Evolutionary conservation across 768 basidiomycete species (phyloP).

Genomic region (Rhodotorula graminis): DNA sequence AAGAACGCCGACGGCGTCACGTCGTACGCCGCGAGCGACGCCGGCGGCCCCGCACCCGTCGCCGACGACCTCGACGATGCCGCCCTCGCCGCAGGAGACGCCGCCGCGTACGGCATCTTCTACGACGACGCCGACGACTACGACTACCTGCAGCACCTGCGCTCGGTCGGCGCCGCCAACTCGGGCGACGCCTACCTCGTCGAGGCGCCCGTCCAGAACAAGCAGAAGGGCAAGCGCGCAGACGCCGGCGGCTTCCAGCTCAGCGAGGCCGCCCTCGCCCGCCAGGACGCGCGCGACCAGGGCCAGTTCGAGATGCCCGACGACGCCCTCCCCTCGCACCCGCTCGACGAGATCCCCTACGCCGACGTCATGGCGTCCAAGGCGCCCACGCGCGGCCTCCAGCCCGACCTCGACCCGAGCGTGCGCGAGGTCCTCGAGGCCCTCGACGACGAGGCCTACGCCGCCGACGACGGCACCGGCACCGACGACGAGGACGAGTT

Average conservation of each 20-base stretch:
- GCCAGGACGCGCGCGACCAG: conserved; percentile 54
- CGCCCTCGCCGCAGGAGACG: conserved; percentile 71
- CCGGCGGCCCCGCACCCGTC: conserved; percentile 43
- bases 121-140: conserved; percentile 87
- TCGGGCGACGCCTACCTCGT: conserved; percentile 70
- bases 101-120: conserved; percentile 79
- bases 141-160: conserved; percentile 97
- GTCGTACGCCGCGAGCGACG: not conserved
- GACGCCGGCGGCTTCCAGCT: conserved; percentile 54
- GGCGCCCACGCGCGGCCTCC: conserved; percentile 59
- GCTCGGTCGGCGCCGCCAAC: conserved; percentile 56
- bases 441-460: conserved; percentile 88
- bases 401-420: conserved; percentile 94
- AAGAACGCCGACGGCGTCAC: conserved; percentile 6
- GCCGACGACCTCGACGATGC: conserved; percentile 58
- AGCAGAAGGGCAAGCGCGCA: conserved; percentile 49
- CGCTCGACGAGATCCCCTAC: conserved; percentile 54
- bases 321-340: conserved; percentile 65
- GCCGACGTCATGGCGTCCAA: conserved; percentile 47
- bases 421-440: conserved; percentile 88
- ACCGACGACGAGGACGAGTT: conserved; percentile 62
- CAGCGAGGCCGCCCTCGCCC: conserved; percentile 44
- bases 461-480: conserved; percentile 63
- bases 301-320: conserved; percentile 63
- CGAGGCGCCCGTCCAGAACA: conserved; percentile 58